Base-by-base conservation (phyloP, 2,329 filamentous ascomycete species). In the Dactylellina haptotyla region DNA sequence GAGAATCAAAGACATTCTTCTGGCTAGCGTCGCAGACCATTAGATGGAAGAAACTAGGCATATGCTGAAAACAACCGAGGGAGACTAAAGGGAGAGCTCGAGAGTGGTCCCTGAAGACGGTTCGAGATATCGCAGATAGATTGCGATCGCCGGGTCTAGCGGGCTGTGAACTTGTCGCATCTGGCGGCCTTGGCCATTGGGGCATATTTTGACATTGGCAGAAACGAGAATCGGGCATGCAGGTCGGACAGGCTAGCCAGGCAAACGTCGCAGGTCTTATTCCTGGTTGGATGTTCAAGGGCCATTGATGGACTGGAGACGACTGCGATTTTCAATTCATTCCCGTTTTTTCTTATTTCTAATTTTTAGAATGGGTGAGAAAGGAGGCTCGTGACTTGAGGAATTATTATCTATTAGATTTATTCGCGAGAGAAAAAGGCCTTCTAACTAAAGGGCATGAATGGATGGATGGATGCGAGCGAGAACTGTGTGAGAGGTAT, bases 121-220 rank as follows among this genome's bases (percentile, higher is more conserved):
- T 57, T 59, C 54, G 53, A n/a, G n/a, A 63, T 59, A 71, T 62
- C 43, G 50, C 66, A 71, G 66, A 64, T 71, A 71, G 66, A 71
- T 63, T 71, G 48, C 32, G 50, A 71, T 71, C 63, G 63, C 30
- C 53, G 45, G 63, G 63, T 34, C 32, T 41, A 46, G 41, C 23
- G 37, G 28, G 39, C n/a, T n/a, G n/a, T n/a, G n/a, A n/a, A n/a
- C n/a, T n/a, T 32, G 43, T 51, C 41, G 58, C 10, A 63, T 63
- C 12, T 12, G 53, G 37, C 34, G 10, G 23, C 20, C 46, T 26
- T 50, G 46, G 46, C 23, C 18, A 20, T 46, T 20, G 4, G 4
- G 4, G 4, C 16, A 8, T 8, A 8, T 20, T 20, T n/a, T n/a
- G 16, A 46, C 41, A 46, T n/a, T n/a, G 16, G 14, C 16, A 46